Base-by-base conservation (phyloP, 495 filamentous ascomycete genomes). In the Aspergillus steynii region DNA sequence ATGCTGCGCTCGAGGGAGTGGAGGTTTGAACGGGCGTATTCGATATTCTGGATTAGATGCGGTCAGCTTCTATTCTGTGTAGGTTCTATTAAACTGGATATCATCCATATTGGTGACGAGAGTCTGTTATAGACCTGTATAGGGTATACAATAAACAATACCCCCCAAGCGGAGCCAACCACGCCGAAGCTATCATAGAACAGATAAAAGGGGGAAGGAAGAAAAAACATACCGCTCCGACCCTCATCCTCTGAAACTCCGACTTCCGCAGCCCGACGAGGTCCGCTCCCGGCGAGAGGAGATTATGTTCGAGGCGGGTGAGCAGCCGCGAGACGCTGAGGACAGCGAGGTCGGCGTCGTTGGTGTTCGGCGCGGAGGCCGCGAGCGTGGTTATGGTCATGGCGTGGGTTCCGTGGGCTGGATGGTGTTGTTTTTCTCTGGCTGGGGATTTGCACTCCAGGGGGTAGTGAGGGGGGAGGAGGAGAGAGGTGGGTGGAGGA, bases 11-110 rank as follows among this genome's bases (percentile, higher is more conserved):
- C 92, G 27, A 96, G 83, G 56, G 82, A 84, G 32, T 88, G 81
- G 49, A 96, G 89, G 52, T 92, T 84, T 1, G 84, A 82, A 53
- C 87, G 87, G 8, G 93, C 93, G 69, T 92, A 87, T 70, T 90
- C 88, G 64, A 97, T 75, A 68, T 95, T 97, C 86, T 93, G 56
- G 25, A 58, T 42, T 25, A 31, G 14, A 46, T 20, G 20, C 28
- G 29, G 42, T 34, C n/a, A 26, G n/a, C 1, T 59, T n/a, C 5
- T 15, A 31, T 47, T 53, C 20, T 20, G 20, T 56, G 37, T 37
- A 27, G 9, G 20, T 50, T 48, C n/a, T 34, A 46, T 25, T 20
- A 20, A 20, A 20, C 20, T 20, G 20, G 20, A 20, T 20, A 20
- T 20, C 20, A 20, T 20, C 20, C 20, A 20, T 20, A 20, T 20